phyloP scores from a whole-genome alignment of 176 grass and related monocot species.

The Oryza glaberrima region DNA sequence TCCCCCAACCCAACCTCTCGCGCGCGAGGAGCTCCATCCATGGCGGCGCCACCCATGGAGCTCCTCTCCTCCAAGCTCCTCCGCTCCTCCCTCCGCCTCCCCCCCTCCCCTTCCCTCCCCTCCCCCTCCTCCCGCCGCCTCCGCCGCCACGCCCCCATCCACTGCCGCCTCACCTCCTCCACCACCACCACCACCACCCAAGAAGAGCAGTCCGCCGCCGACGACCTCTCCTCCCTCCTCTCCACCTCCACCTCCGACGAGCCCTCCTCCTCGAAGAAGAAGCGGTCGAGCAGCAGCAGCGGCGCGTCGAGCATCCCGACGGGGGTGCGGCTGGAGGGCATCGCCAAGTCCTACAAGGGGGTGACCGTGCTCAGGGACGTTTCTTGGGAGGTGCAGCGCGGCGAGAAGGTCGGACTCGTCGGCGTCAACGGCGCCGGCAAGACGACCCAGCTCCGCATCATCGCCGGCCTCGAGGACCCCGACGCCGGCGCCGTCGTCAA shows the following conservation, averaged over 20 bases:
- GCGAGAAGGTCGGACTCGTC: conserved; percentile 92
- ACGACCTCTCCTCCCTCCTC: conserved; percentile 61
- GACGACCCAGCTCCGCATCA: conserved; percentile 89
- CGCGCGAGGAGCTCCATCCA: neutral
- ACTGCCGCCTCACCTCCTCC: conserved; percentile 53
- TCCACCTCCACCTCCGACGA: conserved; percentile 35
- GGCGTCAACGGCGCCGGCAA: conserved; percentile 96
- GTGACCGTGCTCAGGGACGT: conserved; percentile 83
- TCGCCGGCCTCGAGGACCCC: conserved; percentile 71
- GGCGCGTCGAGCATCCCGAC: conserved; percentile 91
- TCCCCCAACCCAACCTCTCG: too few species aligned
- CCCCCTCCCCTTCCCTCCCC: conserved; percentile 7
- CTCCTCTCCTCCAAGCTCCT: conserved; percentile 65
- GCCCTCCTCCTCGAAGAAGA: conserved; percentile 52
- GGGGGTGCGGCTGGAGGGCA: conserved; percentile 77
- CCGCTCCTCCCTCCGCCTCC: conserved; percentile 48
- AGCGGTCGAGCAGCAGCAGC: conserved; percentile 48
- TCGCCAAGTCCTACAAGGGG: conserved; percentile 85
- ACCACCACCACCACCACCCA: conserved; percentile 42
- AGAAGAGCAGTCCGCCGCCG: neutral
- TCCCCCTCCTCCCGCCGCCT: conserved; percentile 30
- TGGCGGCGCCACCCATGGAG: conserved; percentile 55
- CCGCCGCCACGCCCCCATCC: conserved; percentile 31
- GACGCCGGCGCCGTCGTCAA: conserved; percentile 83
- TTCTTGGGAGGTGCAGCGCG: conserved; percentile 92